A percentile compares a stretch with the other conserved stretches of the same genome.
phyloP scores from a whole-genome alignment of 2,329 filamentous ascomycete genomes.

The Cladosporium sp. region DNA sequence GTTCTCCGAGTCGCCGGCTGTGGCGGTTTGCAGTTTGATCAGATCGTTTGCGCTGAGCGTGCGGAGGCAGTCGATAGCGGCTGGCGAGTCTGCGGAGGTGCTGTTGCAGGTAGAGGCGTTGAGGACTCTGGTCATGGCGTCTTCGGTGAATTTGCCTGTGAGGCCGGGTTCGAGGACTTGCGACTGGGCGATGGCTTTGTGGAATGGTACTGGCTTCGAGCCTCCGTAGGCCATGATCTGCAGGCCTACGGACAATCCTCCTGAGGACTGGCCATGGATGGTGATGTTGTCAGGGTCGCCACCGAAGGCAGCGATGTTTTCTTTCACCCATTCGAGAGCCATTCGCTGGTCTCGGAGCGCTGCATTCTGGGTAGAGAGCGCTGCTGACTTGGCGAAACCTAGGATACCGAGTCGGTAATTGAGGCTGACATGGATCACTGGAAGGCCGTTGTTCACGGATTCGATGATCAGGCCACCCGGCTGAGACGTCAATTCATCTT shows the following conservation, averaged over 20 bases:
- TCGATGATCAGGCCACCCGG: conserved; percentile 51
- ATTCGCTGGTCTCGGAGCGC: conserved; percentile 43
- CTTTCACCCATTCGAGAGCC: conserved; percentile 41
- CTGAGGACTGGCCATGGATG: conserved; percentile 43
- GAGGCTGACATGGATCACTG: conserved; percentile 22
- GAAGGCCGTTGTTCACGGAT: conserved; percentile 46
- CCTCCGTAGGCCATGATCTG: conserved; percentile 54
- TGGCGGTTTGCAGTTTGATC: conserved; percentile 47
- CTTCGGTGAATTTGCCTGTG: conserved; percentile 47
- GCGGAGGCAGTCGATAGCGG: conserved; percentile 52
- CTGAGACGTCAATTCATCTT: conserved; percentile 37
- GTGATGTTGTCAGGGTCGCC: conserved; percentile 43
- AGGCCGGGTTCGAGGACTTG: conserved; percentile 54
- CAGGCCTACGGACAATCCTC: conserved; percentile 36
- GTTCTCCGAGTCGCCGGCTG: conserved; percentile 39
- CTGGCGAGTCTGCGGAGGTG: conserved; percentile 40
- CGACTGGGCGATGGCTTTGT: conserved; percentile 49
- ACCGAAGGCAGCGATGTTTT: conserved; percentile 45
- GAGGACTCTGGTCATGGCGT: conserved; percentile 49
- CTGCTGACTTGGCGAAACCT: conserved; percentile 41
- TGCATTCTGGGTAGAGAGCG: conserved; percentile 37
- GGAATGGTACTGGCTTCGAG: conserved; percentile 47
- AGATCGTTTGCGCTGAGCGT: conserved; percentile 45
- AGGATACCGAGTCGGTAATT: conserved; percentile 43
- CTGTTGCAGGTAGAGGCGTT: conserved; percentile 47